Conservation (phyloP, 1,139 yeast genomes). For the Taiozyma onychis region DNA sequence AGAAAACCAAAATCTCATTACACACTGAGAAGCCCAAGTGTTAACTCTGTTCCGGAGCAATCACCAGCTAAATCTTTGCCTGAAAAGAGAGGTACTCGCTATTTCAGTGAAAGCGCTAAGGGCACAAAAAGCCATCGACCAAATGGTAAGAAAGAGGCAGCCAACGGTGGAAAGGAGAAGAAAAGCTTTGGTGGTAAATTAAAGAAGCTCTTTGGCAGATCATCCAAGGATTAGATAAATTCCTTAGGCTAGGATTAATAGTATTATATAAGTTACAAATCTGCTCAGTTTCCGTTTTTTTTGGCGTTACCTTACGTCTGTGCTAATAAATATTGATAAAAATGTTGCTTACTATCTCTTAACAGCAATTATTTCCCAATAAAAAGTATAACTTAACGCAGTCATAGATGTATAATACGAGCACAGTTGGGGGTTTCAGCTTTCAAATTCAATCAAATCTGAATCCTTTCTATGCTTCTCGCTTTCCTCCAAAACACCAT, state of each 20-base stretch:
- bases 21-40: constrained; percentile 23
- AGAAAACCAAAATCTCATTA: constrained; percentile 19
- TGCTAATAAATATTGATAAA: no score
- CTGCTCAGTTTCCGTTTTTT: no score
- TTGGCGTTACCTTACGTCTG: no score
- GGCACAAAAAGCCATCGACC: constrained; percentile 10
- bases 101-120: constrained; percentile 19
- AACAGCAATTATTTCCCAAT: no score
- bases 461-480: constrained; percentile 2
- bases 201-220: constrained; percentile 55
- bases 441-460: constrained; percentile 22
- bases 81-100: constrained; percentile 19
- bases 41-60: constrained; percentile 13
- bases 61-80: constrained; percentile 19
- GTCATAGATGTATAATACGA: neutral
- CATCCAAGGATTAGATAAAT: constrained; percentile 1
- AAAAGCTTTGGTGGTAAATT: constrained; percentile 47
- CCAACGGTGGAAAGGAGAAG: constrained; percentile 31
- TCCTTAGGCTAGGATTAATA: neutral
- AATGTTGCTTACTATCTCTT: no score
- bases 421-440: constrained; percentile 1
- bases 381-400: neutral
- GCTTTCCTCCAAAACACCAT: constrained; percentile 14
- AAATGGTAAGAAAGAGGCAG: constrained; percentile 1
- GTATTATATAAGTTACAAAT: neutral